phyloP scores from a whole-genome alignment of 345 rosid genomes.

The Acer negundo region DNA sequence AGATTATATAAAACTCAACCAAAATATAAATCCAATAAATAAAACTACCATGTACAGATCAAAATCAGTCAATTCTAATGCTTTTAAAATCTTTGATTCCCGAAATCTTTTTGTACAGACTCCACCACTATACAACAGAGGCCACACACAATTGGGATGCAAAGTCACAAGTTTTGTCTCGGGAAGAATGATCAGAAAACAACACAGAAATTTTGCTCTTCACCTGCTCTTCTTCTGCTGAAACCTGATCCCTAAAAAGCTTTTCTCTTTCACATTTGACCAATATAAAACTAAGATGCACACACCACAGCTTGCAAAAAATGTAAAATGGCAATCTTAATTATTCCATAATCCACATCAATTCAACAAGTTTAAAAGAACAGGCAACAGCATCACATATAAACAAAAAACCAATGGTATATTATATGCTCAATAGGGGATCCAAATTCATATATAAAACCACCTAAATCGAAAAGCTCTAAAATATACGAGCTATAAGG shows the following conservation, averaged over 20 bases:
- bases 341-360: background rate
- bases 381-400: background rate
- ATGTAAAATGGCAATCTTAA: background rate
- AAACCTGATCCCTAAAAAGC: background rate
- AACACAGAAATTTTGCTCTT: background rate
- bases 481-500: background rate
- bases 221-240: background rate
- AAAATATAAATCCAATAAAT: too few species aligned
- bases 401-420: background rate
- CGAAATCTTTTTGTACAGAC: background rate
- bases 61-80: background rate
- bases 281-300: too few species aligned
- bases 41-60: background rate
- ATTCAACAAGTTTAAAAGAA: background rate
- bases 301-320: background rate
- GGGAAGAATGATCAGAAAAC: slow-evolving; percentile 4
- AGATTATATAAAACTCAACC: too few species aligned
- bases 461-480: background rate
- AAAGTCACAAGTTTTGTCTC: background rate
- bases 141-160: background rate
- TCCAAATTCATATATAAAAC: too few species aligned
- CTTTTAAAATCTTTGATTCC: slow-evolving; percentile 15
- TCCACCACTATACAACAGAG: background rate
- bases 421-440: too few species aligned
- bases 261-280: background rate